Base-by-base conservation (phyloP, 148 eudicot species). In the Spergularia marina region DNA sequence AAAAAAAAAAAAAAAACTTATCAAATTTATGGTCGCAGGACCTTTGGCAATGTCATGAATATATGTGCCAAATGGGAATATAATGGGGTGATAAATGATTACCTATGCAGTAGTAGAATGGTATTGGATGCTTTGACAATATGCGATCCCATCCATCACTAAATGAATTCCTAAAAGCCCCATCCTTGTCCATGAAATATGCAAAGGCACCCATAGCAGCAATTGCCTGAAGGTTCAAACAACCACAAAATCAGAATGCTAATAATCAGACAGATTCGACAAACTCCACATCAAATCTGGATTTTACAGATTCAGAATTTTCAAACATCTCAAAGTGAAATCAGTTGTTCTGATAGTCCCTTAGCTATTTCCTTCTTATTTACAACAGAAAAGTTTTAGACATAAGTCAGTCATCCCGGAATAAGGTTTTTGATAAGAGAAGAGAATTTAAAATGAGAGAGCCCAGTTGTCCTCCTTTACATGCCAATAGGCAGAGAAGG, bases 91-190 rank as follows among this genome's bases (percentile, higher is more conserved):
- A 72, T 60, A 57, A 18, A 9, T 54, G 40, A 14, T 82, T 85
- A 93, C 96, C 98, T 77, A 93, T 83, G 70, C 88, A 86, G 74
- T 93, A 93, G 88, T 93, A 93, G 78, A 90, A 93, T 21, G 96
- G 98, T 77, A 93, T 86, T 16, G 98, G 98, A 84, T 93, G 98
- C 81, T 83, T 93, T 61, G 98, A 93, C 74, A 93, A 77, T 70
- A 93, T 85, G 57, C 88, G 96, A 70, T 93, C 96, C 98, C 98
- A 93, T 61, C 96, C 91, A 80, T 90, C 96, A 81, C 81, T 86
- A 72, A 93, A 93, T 67, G 93, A 87, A 74, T 90, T 88, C 79
- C 98, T 89, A 78, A 90, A 89, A 75, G 82, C 79, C 53, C 98
- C 98, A 84, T 93, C 93, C 75, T 79, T 89, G 83, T 93, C 98